These are phyloP conservation scores for Didymella pinodella DNA, from an alignment of 2,329 filamentous ascomycete species.

Conservation along the genomic window DNA sequence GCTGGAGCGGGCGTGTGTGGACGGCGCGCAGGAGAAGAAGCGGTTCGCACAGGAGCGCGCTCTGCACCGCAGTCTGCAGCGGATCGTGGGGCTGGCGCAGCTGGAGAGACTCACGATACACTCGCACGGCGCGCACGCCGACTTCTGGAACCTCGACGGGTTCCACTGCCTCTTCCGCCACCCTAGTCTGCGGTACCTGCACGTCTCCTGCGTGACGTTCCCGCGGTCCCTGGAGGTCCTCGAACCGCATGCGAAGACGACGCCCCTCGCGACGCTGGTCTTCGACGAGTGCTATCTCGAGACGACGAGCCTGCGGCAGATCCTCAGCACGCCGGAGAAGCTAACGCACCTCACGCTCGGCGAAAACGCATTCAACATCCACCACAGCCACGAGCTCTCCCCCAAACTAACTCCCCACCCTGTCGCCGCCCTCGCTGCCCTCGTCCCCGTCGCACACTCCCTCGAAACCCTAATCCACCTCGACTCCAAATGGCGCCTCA, in stretches of 20 bases:
- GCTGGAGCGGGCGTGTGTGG: conserved; percentile 37
- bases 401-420: conserved; percentile 31
- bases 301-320: conserved; percentile 33
- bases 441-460: conserved; percentile 42
- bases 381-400: conserved; percentile 16
- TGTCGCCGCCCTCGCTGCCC: conserved; percentile 33
- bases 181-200: conserved; percentile 43
- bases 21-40: conserved; percentile 25
- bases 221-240: conserved; percentile 32
- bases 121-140: conserved; percentile 42
- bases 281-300: conserved; percentile 49
- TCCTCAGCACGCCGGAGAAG: conserved; percentile 40
- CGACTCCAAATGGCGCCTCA: conserved; percentile 35
- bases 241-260: conserved; percentile 27
- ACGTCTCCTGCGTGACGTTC: conserved; percentile 44
- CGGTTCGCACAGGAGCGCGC: conserved; percentile 25
- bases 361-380: conserved; percentile 45
- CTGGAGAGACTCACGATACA: conserved; percentile 45
- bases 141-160: conserved; percentile 45
- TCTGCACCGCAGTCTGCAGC: conserved; percentile 23
- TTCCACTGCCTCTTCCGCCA: conserved; percentile 49
- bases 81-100: conserved; percentile 37
- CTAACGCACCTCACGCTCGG: conserved; percentile 46
- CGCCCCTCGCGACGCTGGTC: conserved; percentile 42
- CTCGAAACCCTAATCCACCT: conserved; percentile 41